A percentile compares a stretch with the other conserved stretches of the same genome.
phyloP scores from a whole-genome alignment of 768 basidiomycete genomes.

The Crucibulum laeve region DNA sequence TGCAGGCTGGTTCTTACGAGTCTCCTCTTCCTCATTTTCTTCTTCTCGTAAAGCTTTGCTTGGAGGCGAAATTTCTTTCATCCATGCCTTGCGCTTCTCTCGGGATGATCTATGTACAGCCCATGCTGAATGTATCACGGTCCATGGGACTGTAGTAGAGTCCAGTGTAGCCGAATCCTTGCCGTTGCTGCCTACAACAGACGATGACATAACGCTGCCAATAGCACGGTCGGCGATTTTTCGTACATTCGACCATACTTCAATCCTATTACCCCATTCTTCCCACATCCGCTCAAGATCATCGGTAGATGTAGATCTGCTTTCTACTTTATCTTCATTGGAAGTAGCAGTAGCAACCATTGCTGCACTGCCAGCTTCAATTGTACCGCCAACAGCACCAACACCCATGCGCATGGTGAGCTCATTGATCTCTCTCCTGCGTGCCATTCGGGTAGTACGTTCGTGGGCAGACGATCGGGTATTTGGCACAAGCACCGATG shows the following conservation, averaged over 20 bases:
- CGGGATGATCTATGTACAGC: slow-evolving; percentile 42
- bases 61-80: slow-evolving; percentile 38
- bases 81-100: slow-evolving; percentile 55
- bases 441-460: slow-evolving; percentile 47
- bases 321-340: slow-evolving; percentile 1
- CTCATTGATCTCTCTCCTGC: slow-evolving; percentile 76
- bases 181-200: slow-evolving; percentile 9
- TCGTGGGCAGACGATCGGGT: slow-evolving; percentile 53
- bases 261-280: slow-evolving; percentile 69
- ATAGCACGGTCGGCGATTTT: slow-evolving; percentile 75
- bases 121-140: slow-evolving; percentile 66
- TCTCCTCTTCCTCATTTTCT: slow-evolving; percentile 30
- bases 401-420: slow-evolving; percentile 82
- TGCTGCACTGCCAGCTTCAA: slow-evolving; percentile 37
- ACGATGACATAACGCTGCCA: slow-evolving; percentile 52
- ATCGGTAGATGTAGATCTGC: slow-evolving; percentile 4
- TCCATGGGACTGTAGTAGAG: slow-evolving; percentile 63
- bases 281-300: slow-evolving; percentile 37
- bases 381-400: slow-evolving; percentile 64
- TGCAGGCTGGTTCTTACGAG: slow-evolving; percentile 31
- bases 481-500: slow-evolving; percentile 64
- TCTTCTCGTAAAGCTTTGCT: slow-evolving; percentile 14
- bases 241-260: slow-evolving; percentile 65
- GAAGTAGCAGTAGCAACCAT: slow-evolving; percentile 8
- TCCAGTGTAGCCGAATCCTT: slow-evolving; percentile 44